phyloP scores from a whole-genome alignment of 2,329 filamentous ascomycete genomes.

The Didymella lethalis region DNA sequence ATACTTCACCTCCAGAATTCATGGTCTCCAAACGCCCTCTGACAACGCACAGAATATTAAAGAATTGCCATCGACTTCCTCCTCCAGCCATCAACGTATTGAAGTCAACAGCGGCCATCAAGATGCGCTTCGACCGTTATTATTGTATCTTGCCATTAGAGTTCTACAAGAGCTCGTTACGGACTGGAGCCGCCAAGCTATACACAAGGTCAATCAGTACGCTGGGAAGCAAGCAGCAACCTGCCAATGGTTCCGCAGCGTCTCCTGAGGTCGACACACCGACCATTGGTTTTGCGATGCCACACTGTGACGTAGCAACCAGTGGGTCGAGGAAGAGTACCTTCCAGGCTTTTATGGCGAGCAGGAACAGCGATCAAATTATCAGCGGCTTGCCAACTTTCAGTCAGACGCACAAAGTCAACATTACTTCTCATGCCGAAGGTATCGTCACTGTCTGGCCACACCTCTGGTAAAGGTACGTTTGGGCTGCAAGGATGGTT shows the following conservation, averaged over 20 bases:
- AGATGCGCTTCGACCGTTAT: background rate
- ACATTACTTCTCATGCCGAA: background rate
- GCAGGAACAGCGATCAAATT: background rate
- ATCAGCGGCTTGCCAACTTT: background rate
- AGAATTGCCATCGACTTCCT: background rate
- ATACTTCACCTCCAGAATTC: background rate
- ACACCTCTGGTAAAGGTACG: conserved; percentile 28
- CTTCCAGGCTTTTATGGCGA: background rate
- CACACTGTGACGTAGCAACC: background rate
- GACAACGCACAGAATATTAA: background rate
- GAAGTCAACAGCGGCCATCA: background rate
- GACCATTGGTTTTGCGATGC: background rate
- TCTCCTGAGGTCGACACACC: background rate
- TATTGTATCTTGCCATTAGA: background rate
- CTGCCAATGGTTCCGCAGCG: background rate
- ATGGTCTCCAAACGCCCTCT: background rate
- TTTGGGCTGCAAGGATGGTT: background rate
- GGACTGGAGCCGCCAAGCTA: background rate
- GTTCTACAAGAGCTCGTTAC: background rate
- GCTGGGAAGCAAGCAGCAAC: background rate
- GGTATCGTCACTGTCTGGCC: conserved; percentile 29
- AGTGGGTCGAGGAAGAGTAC: background rate
- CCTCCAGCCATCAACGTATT: background rate
- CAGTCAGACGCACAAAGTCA: background rate
- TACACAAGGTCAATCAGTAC: background rate